These are phyloP conservation scores for Gentiana macrophylla DNA, from an alignment of 257 asterid species.

Conservation along the genomic window DNA sequence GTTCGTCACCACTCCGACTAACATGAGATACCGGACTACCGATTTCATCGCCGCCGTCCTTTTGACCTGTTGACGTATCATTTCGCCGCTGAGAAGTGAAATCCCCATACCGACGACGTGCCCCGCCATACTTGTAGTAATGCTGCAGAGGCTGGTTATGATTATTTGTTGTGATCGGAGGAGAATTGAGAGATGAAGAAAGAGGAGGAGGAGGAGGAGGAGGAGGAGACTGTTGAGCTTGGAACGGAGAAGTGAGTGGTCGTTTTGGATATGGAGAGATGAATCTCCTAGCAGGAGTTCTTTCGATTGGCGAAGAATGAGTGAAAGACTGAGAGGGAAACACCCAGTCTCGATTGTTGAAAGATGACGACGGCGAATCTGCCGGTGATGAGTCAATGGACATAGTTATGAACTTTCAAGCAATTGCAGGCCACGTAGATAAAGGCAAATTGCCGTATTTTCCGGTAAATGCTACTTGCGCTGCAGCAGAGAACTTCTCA, in stretches of 20 bases:
- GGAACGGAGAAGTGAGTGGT: conserved; percentile 21
- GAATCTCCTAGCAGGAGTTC: conserved; percentile 42
- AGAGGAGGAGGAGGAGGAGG: conserved; percentile 1
- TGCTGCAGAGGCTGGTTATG: conserved; percentile 12
- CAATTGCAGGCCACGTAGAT: too few species aligned
- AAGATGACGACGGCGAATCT: conserved; percentile 33
- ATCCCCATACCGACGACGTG: conserved; percentile 32
- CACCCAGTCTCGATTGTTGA: conserved; percentile 51
- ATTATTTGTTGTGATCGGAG: conserved; percentile 13
- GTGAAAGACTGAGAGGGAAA: conserved; percentile 61
- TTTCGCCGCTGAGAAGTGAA: conserved; percentile 3
- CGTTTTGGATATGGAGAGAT: conserved; percentile 43
- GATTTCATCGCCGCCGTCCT: not conserved
- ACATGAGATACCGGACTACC: conserved; percentile 12
- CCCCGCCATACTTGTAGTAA: conserved; percentile 16
- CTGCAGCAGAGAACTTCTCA: too few species aligned
- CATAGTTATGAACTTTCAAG: too few species aligned
- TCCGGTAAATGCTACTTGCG: too few species aligned
- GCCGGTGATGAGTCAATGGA: conserved; percentile 26
- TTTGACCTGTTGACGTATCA: conserved; percentile 31
- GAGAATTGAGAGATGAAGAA: not conserved
- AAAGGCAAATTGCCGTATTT: too few species aligned
- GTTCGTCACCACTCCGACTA: conserved; percentile 16
- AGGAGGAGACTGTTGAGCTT: conserved; percentile 5
- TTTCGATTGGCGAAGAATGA: conserved; percentile 29